Evolutionary conservation across 148 eudicot genomes (phyloP).

Genomic region (Vaccinium myrtillus): DNA sequence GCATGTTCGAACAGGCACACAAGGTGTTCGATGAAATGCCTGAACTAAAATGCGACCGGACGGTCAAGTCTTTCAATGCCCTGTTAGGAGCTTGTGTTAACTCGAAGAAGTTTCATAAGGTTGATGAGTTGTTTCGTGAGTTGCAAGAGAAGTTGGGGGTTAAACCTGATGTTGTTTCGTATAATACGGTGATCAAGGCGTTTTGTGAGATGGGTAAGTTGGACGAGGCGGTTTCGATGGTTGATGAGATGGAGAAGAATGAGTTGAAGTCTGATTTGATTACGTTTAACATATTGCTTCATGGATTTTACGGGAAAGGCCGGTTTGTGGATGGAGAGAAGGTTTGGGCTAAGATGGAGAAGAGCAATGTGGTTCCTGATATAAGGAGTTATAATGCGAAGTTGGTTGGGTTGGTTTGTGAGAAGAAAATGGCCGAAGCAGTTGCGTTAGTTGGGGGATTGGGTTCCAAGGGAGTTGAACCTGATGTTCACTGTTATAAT

Average conservation of each 20-base stretch:
- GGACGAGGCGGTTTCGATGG: slow-evolving; percentile 31
- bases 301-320: slow-evolving; percentile 30
- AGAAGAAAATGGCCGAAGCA: slow-evolving; percentile 39
- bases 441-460: slow-evolving; percentile 31
- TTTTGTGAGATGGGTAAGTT: slow-evolving; percentile 40
- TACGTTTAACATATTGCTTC: slow-evolving; percentile 41
- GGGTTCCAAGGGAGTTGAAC: slow-evolving; percentile 27
- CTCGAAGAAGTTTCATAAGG: slow-evolving; percentile 40
- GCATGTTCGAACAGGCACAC: slow-evolving; percentile 59
- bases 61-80: slow-evolving; percentile 58
- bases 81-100: slow-evolving; percentile 56
- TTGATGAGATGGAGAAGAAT: slow-evolving; percentile 48
- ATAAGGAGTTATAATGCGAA: slow-evolving; percentile 37
- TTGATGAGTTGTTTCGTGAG: slow-evolving; percentile 28
- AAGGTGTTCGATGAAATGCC: slow-evolving; percentile 78
- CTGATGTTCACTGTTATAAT: slow-evolving; percentile 33
- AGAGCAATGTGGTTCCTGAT: slow-evolving; percentile 34
- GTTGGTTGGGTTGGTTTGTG: slow-evolving; percentile 36
- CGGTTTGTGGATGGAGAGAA: slow-evolving; percentile 40
- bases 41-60: slow-evolving; percentile 31
- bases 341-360: slow-evolving; percentile 44
- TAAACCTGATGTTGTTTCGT: slow-evolving; percentile 50
- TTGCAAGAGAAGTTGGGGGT: slow-evolving; percentile 38
- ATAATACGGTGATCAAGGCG: slow-evolving; percentile 41
- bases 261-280: slow-evolving; percentile 35